Conservation (phyloP, 2,329 filamentous ascomycete genomes). For the Scleromitrula shiraiana region DNA sequence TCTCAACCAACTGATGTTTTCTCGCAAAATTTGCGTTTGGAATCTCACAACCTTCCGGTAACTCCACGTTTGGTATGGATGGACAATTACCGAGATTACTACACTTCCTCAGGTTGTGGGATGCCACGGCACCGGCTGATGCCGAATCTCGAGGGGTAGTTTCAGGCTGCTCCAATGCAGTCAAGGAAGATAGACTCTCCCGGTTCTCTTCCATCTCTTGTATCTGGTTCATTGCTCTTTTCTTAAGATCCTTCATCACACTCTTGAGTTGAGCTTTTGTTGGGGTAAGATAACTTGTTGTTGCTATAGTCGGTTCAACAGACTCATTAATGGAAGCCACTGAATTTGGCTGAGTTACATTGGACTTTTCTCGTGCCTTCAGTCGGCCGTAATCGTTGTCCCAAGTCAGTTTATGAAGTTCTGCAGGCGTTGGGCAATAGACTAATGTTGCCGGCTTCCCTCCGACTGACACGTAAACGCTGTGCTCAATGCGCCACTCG, state of each 20-base stretch:
- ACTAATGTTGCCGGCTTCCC: conserved; percentile 6
- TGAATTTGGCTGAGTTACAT: neutral
- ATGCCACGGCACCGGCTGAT: neutral
- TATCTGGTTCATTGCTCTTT: conserved; percentile 5
- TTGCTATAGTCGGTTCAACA: neutral
- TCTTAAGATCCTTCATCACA: neutral
- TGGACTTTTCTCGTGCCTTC: conserved; percentile 1
- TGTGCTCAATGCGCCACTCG: conserved; percentile 15
- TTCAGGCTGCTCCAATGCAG: neutral
- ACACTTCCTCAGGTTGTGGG: neutral
- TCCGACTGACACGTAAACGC: conserved; percentile 12
- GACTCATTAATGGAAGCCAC: neutral
- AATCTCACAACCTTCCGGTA: conserved; percentile 23
- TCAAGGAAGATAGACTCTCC: neutral
- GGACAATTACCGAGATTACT: neutral
- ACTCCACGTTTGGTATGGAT: conserved; percentile 3
- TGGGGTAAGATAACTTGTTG: conserved; percentile 1
- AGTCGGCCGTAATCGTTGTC: conserved; percentile 12
- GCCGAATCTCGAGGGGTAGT: neutral
- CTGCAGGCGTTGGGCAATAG: conserved; percentile 9
- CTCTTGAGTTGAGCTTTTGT: conserved; percentile 1
- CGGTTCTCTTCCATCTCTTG: neutral
- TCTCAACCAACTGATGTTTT: conserved; percentile 35
- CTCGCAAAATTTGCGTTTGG: conserved; percentile 39
- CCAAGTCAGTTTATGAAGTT: conserved; percentile 11